Evolutionary conservation across 1,284 basidiomycete species (phyloP), one percentile per base, ranked within the genome.

Genomic region (Vanrija sp.): DNA sequence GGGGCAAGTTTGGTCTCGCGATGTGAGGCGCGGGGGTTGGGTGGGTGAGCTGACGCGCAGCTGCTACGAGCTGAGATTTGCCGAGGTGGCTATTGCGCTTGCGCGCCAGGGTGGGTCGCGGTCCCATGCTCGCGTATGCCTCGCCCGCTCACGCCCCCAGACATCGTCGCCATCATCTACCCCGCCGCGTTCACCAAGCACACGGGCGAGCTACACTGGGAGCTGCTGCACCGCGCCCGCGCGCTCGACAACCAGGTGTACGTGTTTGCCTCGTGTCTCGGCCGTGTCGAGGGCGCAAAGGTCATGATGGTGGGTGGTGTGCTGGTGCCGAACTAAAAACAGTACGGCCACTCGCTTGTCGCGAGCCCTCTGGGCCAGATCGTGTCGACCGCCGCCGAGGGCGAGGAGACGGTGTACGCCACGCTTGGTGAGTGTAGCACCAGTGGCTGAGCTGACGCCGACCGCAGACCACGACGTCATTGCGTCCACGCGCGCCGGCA

Each of bases 191-290:
- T 93, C 80, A 93, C 91, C 68, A 73, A 83, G 61, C 93, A 90
- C 0, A 95, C 92, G 0, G 92, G 92, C 0, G 91, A 91, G 0
- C 78, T 94, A 44, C 90, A 94, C 68, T 96, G 92, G 92, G 89
- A 93, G 68, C 79, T 96, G 3, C 79, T 96, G 12, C 87, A 90
- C 66, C 82, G 89, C 48, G 84, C 85, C 46, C 82, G 90, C 48
- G 92, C 92, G 8, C 83, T 90, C 15, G 92, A 96, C 71, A 94
- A 95, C 67, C 91, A 95, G 73, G 82, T 95, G 15, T 96, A 84
- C 74, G 84, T 92, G 63, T 82, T 86, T 0, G 91, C 90, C 85
- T 94, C 91, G 73, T 94, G 91, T 63, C 90, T 91, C 39, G 92
- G 92, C 1, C 82, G 92, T 26, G 88, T 93, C 60, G 69, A 86